Base-by-base conservation (phyloP, 2,329 filamentous ascomycete genomes). In the Pyricularia pennisetigena region DNA sequence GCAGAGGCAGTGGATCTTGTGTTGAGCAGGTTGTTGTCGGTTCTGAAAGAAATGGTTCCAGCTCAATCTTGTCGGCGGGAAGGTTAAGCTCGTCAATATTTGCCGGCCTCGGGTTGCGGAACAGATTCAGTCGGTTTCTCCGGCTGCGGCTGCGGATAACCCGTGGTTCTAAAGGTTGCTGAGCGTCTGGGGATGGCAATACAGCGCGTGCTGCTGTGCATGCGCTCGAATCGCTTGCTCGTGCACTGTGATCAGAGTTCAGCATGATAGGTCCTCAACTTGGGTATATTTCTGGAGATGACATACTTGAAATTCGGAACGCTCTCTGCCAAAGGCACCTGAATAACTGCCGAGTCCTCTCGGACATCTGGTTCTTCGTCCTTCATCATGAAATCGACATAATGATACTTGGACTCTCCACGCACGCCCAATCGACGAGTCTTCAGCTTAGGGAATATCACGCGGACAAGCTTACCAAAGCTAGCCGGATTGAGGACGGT, bases 321-420 rank as follows among this genome's bases (percentile, higher is more conserved):
- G 5, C 79, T 73, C 68, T 87, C 85, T n/a, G 80, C 76, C 10
- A 85, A 79, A n/a, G 82, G 80, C 26, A 83, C 77, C 4, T 81
- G 76, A n/a, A 81, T 78, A 24, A 82, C 81, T 3, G 78, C 77
- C 59, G 80, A 78, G 16, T 82, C 78, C 30, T 84, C 80, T 61
- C 77, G 77, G 4, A 80, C 70, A 16, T 85, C 83, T 4, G 81
- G 77, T 68, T 85, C 80, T 69, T 89, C 87, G 66, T 89, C 87
- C 61, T 81, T 79, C 66, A 90, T 78, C 14, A 81, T 81, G 73
- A 90, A 90, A 74, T 89, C 88, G 64, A 90, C 87, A 74, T 99
- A 99, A 78, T 99, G 95, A 77, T 99, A 99, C 77, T 99, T 99
- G 16, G 95, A 99, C 80, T 98, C 94, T 71, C 95, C 95, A 67